Evolutionary conservation across 306 rosid species (phyloP), one percentile per base, ranked within the genome.

Genomic region (Sphenostylis stenocarpa): DNA sequence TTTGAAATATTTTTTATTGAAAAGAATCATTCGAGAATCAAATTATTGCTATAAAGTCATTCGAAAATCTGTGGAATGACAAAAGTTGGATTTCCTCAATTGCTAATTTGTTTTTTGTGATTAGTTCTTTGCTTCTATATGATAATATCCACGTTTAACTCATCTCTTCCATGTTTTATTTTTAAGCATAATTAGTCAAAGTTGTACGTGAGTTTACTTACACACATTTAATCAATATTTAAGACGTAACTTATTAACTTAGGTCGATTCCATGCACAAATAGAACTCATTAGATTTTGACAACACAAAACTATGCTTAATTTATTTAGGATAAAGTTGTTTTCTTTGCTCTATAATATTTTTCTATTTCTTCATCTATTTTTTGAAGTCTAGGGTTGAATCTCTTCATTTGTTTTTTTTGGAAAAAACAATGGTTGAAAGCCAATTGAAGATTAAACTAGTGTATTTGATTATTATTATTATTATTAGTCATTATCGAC

Each of bases 11-110:
- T 66, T 65, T 13, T 33, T 10, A 36, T 23, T 21, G 38, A 24
- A 43, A 43, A 67, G 55, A 67, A 67, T 43, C 38, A 67, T 67
- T 13, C 21, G 36, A 65, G 52, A 67, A 67, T 67, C 72, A 43
- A 41, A 13, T 43, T 67, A 55, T 43, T 43, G 21, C 16, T 1
- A 67, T 13, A 15, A 43, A 67, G 47, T 67, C 23, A 43, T 67
- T 43, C 3, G 36, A 23, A 67, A 67, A 67, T 67, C 53, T 67
- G 29, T 41, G 1, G 72, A 67, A 67, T 67, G 36, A 43, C 72
- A 41, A 41, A 67, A 43, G 72, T 43, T 26, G 55, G 53, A 67
- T 67, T 67, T 67, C 21, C 36, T 41, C 24, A 11, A 41, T 43
- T 67, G 55, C 7, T 41, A 65, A 65, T 67, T 67, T 67, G 38